phyloP scores from a whole-genome alignment of 2,329 filamentous ascomycete genomes.

The Tolypocladium amazonense region DNA sequence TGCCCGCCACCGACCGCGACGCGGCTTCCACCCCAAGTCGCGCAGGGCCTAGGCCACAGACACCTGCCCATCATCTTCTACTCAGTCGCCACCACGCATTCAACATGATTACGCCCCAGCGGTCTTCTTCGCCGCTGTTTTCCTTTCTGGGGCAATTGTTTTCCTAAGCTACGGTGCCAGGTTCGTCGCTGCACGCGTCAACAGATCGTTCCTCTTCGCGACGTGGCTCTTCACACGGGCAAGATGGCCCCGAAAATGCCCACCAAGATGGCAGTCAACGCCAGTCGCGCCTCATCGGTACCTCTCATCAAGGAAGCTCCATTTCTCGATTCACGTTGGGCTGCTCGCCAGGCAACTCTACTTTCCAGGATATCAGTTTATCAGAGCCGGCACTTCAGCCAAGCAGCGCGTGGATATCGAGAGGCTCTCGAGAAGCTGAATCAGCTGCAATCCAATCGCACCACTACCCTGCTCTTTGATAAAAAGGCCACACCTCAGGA shows the following conservation, averaged over 20 bases:
- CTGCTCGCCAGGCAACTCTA: not conserved
- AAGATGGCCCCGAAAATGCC: not conserved
- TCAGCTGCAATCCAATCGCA: conserved; percentile 68
- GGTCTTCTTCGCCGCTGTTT: not conserved
- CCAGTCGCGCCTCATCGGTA: not conserved
- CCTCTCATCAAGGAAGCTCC: not conserved
- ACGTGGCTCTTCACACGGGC: not conserved
- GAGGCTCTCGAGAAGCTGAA: conserved; percentile 66
- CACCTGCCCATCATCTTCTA: not conserved
- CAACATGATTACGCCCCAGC: not conserved
- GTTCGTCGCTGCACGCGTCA: not conserved
- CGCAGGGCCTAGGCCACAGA: not conserved
- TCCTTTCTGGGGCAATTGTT: not conserved
- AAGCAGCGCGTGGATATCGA: conserved; percentile 34
- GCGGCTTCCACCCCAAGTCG: too few species aligned
- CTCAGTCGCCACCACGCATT: not conserved
- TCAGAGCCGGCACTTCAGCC: conserved; percentile 5
- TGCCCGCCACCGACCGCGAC: not conserved
- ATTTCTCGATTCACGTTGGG: not conserved
- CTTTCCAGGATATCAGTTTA: not conserved
- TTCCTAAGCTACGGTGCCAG: too few species aligned
- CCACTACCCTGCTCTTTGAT: conserved; percentile 43
- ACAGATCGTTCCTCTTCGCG: not conserved
- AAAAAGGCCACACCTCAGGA: conserved; percentile 33
- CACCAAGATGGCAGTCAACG: not conserved